phyloP scores from a whole-genome alignment of 371 early-diverging fungal species.

The Mortierella sp. region DNA sequence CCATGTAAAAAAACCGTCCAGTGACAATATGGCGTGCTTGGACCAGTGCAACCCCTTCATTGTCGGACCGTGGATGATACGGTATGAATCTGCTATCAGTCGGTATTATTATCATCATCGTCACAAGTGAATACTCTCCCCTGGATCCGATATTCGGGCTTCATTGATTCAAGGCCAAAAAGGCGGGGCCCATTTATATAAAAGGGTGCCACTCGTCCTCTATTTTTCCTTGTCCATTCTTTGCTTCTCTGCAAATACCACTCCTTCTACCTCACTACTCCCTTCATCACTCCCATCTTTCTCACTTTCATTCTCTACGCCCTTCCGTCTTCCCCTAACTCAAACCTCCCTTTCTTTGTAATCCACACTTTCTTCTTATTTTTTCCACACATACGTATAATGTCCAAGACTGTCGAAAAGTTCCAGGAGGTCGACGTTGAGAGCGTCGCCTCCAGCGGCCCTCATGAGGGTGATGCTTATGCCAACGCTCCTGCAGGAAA shows the following conservation, averaged over 20 bases:
- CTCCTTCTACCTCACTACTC: neutral
- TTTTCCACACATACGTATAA: slow-evolving; percentile 1
- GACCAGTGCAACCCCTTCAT: slow-evolving; percentile 12
- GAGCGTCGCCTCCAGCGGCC: slow-evolving; percentile 42
- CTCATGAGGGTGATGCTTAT: slow-evolving; percentile 35
- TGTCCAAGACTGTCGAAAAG: slow-evolving; percentile 42
- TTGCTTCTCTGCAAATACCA: slow-evolving; percentile 8
- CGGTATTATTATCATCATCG: neutral
- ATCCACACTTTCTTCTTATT: neutral
- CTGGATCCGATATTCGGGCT: slow-evolving; percentile 1
- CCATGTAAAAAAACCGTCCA: slow-evolving; percentile 2
- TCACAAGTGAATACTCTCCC: neutral
- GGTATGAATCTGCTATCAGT: neutral
- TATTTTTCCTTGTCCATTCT: slow-evolving; percentile 4
- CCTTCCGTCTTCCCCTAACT: neutral
- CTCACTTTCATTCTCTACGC: neutral
- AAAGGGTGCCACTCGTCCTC: neutral
- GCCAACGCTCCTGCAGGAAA: slow-evolving; percentile 46
- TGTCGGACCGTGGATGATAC: neutral
- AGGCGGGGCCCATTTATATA: neutral
- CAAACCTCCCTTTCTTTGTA: neutral
- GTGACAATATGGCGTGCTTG: slow-evolving; percentile 1
- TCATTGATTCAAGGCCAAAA: neutral
- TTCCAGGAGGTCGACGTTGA: slow-evolving; percentile 39
- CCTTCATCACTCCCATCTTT: neutral